Percentiles rank a stretch among this genome's conserved stretches.
These are phyloP conservation scores for Yamadazyma kanchanaburiensis DNA, from an alignment of 1,139 yeast genomes.

Conservation along the genomic window DNA sequence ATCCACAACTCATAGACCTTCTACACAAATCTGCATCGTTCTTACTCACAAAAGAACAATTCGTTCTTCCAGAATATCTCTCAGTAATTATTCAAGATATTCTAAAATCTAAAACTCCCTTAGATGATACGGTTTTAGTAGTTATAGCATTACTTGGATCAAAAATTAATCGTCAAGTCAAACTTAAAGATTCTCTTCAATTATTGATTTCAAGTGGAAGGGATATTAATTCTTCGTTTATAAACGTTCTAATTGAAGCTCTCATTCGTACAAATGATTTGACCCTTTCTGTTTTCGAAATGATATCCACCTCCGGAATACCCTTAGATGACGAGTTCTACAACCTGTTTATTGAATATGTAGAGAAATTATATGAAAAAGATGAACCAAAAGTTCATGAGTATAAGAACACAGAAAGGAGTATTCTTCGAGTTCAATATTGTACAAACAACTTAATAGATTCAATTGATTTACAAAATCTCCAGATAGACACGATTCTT, in stretches of 20 bases:
- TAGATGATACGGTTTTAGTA: conserved; percentile 8
- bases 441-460: conserved; percentile 4
- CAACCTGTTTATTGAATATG: conserved; percentile 18
- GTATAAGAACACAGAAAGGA: conserved; percentile 28
- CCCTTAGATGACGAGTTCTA: conserved; percentile 21
- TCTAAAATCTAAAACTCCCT: conserved; percentile 3
- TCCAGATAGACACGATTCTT: conserved; percentile 10
- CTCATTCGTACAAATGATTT: conserved; percentile 15
- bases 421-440: conserved; percentile 28
- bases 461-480: not conserved
- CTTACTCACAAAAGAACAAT: conserved; percentile 5
- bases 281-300: conserved; percentile 22
- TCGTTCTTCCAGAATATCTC: conserved; percentile 25
- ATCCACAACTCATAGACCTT: conserved; percentile 3
- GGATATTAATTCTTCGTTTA: conserved; percentile 1
- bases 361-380: conserved; percentile 28
- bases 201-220: conserved; percentile 11
- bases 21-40: conserved; percentile 7
- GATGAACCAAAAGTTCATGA: conserved; percentile 35
- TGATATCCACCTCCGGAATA: conserved; percentile 10
- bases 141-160: conserved; percentile 18
- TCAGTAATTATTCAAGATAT: conserved; percentile 18
- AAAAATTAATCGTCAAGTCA: conserved; percentile 6
- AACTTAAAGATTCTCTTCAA: conserved; percentile 9
- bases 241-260: conserved; percentile 15